phyloP scores from a whole-genome alignment of 306 rosid genomes.

The Sindora glabra region DNA sequence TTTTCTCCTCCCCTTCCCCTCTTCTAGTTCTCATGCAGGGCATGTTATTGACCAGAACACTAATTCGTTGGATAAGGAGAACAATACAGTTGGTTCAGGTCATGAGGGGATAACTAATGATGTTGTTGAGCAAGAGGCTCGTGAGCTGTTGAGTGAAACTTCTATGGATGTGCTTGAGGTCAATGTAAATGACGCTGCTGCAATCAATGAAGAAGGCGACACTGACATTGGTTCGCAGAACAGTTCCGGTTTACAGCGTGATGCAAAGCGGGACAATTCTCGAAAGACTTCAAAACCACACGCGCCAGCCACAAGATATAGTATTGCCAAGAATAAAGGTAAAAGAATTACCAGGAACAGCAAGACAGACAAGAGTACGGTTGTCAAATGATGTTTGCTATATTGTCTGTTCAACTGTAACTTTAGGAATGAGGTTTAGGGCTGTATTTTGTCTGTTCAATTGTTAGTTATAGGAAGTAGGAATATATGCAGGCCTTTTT shows the following conservation, averaged over 20 bases:
- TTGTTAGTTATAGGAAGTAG: too few relatives aligned
- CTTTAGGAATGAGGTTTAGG: slow-evolving; percentile 26
- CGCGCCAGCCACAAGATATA: slow-evolving; percentile 10
- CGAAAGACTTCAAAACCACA: slow-evolving; percentile 25
- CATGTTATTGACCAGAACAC: slow-evolving; percentile 27
- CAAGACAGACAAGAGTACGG: slow-evolving; percentile 32
- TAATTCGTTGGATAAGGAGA: slow-evolving; percentile 13
- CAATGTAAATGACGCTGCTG: slow-evolving; percentile 26
- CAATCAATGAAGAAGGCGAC: too few relatives aligned
- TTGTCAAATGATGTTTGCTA: slow-evolving; percentile 43
- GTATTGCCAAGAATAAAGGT: slow-evolving; percentile 29
- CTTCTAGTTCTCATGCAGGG: slow-evolving; percentile 40
- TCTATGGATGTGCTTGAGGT: slow-evolving; percentile 38
- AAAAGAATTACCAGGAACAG: slow-evolving; percentile 41
- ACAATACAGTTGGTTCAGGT: slow-evolving; percentile 15
- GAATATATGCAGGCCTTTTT: too few relatives aligned
- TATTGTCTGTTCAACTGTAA: neutral
- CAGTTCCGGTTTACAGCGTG: slow-evolving; percentile 36
- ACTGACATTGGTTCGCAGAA: slow-evolving; percentile 51
- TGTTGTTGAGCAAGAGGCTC: slow-evolving; percentile 21
- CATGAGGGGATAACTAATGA: slow-evolving; percentile 26
- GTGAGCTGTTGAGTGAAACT: slow-evolving; percentile 41
- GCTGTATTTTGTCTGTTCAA: too few relatives aligned
- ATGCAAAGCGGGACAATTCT: slow-evolving; percentile 29
- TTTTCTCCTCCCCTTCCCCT: too few relatives aligned